Evolutionary conservation across 2,329 filamentous ascomycete genomes (phyloP).

Genomic region (Monilinia laxa): DNA sequence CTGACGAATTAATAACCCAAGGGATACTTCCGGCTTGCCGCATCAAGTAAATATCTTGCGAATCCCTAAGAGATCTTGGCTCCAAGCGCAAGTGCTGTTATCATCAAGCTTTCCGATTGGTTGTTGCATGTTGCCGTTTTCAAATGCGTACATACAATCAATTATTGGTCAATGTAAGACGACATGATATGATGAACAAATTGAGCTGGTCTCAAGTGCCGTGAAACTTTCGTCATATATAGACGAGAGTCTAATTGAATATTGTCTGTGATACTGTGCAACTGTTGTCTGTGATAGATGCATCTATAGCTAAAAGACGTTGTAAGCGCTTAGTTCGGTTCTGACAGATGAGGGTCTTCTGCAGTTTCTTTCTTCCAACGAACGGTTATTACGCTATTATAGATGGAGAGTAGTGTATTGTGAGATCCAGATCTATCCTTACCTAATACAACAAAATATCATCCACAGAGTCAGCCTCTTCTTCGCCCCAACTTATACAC

Average conservation of each 20-base stretch:
- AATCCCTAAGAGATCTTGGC: not conserved
- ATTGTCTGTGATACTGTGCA: not conserved
- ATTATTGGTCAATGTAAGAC: no score
- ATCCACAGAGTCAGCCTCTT: no score
- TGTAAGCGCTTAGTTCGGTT: not conserved
- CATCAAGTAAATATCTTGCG: not conserved
- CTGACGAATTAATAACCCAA: not conserved
- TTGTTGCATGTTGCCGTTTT: not conserved
- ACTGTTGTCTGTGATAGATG: not conserved
- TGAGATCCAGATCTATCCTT: no score
- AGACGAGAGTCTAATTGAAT: not conserved
- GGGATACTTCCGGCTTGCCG: not conserved
- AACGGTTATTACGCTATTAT: no score
- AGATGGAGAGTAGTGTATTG: no score
- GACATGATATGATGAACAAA: not conserved
- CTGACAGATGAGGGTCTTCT: no score
- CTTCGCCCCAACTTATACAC: no score
- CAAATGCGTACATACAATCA: no score
- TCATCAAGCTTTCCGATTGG: not conserved
- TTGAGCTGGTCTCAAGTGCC: no score
- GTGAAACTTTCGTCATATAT: not conserved
- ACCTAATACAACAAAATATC: no score
- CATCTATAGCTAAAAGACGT: not conserved
- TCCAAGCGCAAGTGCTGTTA: not conserved
- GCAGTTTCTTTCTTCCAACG: no score